Evolutionary conservation across 2,329 filamentous ascomycete species (phyloP).

Genomic region (Xylaria multiplex): DNA sequence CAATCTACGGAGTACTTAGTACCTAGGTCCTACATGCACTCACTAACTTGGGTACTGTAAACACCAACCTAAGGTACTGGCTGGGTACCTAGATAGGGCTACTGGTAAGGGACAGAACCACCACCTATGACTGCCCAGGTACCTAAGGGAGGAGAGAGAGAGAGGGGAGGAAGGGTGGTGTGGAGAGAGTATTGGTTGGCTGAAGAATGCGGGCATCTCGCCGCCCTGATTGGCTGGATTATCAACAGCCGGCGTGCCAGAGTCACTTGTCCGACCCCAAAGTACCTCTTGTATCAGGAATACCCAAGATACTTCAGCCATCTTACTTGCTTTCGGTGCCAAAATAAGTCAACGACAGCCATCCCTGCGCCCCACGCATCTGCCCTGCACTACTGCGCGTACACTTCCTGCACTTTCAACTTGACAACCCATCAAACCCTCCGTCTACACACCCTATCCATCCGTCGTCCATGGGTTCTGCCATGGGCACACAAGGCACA

Average conservation of each 20-base stretch:
- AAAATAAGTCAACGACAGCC: slow-evolving; percentile 45
- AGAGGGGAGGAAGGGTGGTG: too few relatives aligned
- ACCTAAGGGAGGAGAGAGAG: too few relatives aligned
- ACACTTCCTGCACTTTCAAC: slow-evolving; percentile 43
- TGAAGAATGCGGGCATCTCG: background rate
- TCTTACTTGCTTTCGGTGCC: slow-evolving; percentile 37
- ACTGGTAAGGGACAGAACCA: too few relatives aligned
- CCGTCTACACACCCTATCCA: too few relatives aligned
- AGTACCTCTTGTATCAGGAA: slow-evolving; percentile 38
- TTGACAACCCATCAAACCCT: slow-evolving; percentile 29
- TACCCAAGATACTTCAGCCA: slow-evolving; percentile 41
- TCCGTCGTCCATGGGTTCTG: too few relatives aligned
- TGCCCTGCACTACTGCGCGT: slow-evolving; percentile 36
- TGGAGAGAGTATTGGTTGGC: slow-evolving; percentile 10
- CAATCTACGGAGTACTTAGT: too few relatives aligned
- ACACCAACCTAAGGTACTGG: too few relatives aligned
- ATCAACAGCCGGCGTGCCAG: slow-evolving; percentile 1
- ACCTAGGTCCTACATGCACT: too few relatives aligned
- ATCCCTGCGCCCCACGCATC: slow-evolving; percentile 43
- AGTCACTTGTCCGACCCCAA: slow-evolving; percentile 40
- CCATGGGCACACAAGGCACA: background rate
- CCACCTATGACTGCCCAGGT: too few relatives aligned
- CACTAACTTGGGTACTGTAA: too few relatives aligned
- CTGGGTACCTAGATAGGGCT: background rate
- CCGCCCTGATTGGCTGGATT: background rate